Conservation (phyloP, 768 basidiomycete species). For the Lactifluus piperatus region DNA sequence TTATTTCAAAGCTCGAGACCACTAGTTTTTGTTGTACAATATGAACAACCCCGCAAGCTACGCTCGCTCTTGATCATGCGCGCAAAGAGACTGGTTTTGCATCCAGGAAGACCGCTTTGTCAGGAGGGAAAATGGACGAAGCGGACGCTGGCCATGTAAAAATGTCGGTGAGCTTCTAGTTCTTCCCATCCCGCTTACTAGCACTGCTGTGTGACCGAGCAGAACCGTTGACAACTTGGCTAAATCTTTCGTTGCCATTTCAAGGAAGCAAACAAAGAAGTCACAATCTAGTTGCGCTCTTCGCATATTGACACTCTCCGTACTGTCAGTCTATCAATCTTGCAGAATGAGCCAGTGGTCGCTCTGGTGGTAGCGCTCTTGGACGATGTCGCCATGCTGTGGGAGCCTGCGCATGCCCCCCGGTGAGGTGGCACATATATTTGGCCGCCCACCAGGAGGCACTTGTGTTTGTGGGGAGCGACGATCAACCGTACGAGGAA, state of each 20-base stretch:
- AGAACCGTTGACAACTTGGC: too few relatives aligned
- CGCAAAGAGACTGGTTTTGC: conserved; percentile 58
- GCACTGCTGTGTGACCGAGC: too few relatives aligned
- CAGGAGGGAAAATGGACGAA: too few relatives aligned
- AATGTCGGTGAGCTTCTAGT: conserved; percentile 68
- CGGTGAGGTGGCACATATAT: too few relatives aligned
- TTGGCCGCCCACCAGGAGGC: conserved; percentile 43
- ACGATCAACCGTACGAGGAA: conserved; percentile 74
- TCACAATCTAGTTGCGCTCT: conserved; percentile 38
- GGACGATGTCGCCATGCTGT: conserved; percentile 43
- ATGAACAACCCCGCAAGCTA: too few relatives aligned
- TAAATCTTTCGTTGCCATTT: too few relatives aligned
- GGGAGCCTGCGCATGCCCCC: conserved; percentile 42
- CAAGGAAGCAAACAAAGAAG: too few relatives aligned
- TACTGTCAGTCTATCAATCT: conserved; percentile 56
- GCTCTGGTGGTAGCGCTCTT: too few relatives aligned
- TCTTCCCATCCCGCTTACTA: conserved; percentile 31
- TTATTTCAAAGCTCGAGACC: too few relatives aligned
- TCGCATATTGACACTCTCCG: conserved; percentile 53
- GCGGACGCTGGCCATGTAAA: conserved; percentile 50
- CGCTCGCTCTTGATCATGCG: too few relatives aligned
- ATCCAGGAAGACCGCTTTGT: conserved; percentile 80
- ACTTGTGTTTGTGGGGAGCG: conserved; percentile 49
- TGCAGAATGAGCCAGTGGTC: too few relatives aligned
- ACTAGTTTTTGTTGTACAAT: conserved; percentile 71